Evolutionary conservation across 2,329 filamentous ascomycete species (phyloP).

Genomic region (Curvularia lunata): DNA sequence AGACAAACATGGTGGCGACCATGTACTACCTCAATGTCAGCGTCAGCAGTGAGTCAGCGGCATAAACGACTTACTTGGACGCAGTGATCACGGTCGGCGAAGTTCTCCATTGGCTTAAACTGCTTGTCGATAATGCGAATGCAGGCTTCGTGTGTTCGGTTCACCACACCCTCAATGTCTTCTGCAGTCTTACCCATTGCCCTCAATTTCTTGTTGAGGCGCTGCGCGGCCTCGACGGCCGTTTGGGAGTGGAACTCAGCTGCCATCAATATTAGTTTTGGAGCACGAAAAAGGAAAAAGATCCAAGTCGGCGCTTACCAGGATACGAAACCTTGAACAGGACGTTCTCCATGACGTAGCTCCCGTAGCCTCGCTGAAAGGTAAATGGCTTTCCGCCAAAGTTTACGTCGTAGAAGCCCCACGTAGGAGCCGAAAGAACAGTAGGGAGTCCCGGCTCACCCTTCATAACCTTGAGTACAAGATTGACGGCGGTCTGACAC

Average conservation of each 20-base stretch:
- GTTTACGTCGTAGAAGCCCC: slow-evolving; percentile 98
- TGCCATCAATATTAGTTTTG: slow-evolving; percentile 15
- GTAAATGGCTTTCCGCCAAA: slow-evolving; percentile 92
- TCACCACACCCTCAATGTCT: slow-evolving; percentile 88
- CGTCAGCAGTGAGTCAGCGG: not conserved
- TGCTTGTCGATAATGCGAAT: slow-evolving; percentile 99
- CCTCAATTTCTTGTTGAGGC: slow-evolving; percentile 82
- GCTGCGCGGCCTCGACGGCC: slow-evolving; percentile 91
- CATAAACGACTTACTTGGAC: slow-evolving; percentile 68
- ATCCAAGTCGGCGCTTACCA: slow-evolving; percentile 60
- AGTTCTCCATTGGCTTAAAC: slow-evolving; percentile 99
- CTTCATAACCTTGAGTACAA: slow-evolving; percentile 87
- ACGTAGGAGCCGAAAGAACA: slow-evolving; percentile 87
- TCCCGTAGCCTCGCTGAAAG: slow-evolving; percentile 95
- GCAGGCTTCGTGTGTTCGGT: slow-evolving; percentile 97
- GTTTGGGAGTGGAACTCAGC: slow-evolving; percentile 99
- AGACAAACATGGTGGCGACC: slow-evolving; percentile 94
- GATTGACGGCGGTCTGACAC: slow-evolving; percentile 92
- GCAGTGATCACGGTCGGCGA: slow-evolving; percentile 98
- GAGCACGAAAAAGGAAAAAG: not conserved
- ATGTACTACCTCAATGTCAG: slow-evolving; percentile 70
- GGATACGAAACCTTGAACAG: slow-evolving; percentile 99
- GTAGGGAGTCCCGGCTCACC: slow-evolving; percentile 91
- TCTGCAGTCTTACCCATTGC: slow-evolving; percentile 85
- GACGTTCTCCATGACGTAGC: slow-evolving; percentile 99